Evolutionary conservation across 2,329 filamentous ascomycete species (phyloP), one percentile per base, ranked within the genome.

Genomic region (Beauveria medogensis): DNA sequence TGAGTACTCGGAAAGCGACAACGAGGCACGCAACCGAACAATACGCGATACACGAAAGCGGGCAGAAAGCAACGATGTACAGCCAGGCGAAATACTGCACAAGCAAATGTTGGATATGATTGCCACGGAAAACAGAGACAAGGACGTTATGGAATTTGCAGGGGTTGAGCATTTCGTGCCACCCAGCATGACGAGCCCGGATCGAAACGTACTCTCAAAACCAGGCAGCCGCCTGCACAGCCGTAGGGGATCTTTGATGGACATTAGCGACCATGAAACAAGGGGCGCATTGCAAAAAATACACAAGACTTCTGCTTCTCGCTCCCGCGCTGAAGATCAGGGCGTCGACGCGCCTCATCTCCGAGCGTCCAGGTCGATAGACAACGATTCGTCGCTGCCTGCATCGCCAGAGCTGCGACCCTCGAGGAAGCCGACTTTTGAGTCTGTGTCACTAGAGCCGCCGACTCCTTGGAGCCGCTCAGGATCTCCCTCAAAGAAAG

Each of bases 51-150:
- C 28, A 10, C 34, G 50, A 22, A 51, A 28, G 22, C 60, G 52
- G n/a, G 37, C 52, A 30, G 48, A 50, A 18, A 44, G 18, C 22
- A 52, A 47, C 10, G 22, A 51, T n/a, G 34, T 30, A 5, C 58
- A 63, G 18, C 76, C 75, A 26, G 80, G 78, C 63, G 80, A 84
- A 61, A 72, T 86, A 14, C 71, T 86, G 14, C 81, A 84, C 63
- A 84, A 82, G 68, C 83, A 86, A 67, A 86, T 86, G 82, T 72
- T 80, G 62, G 82, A 85, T 61, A 81, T 85, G 74, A 77, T 86
- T 63, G 80, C 80, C 6, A 78, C 78, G 63, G 83, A 86, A 67
- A 77, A 76, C 6, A 71, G 72, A 14, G 76, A 78, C 48, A 73
- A 74, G 46, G 76, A 78, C 26, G 66, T 73, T n/a, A 66, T 68